Percentiles rank a stretch among this genome's conserved stretches.
phyloP scores from a whole-genome alignment of 2,329 filamentous ascomycete genomes.

The Ascochyta lentis region DNA sequence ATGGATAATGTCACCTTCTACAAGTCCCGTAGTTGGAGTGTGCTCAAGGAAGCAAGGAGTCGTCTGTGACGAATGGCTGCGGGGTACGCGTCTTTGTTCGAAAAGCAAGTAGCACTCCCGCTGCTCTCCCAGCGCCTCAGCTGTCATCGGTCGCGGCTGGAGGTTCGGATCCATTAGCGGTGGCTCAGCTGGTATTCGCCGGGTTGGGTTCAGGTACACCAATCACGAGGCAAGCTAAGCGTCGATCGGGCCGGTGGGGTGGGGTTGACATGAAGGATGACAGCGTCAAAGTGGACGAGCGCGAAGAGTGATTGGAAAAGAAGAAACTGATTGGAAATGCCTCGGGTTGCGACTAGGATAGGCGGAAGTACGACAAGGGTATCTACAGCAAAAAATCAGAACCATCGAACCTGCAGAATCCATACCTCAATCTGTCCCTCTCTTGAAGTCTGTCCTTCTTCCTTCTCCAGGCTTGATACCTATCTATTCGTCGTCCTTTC shows the following conservation, averaged over 20 bases:
- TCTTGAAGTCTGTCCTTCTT: neutral
- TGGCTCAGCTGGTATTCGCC: slow-evolving; percentile 8
- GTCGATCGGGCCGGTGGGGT: slow-evolving; percentile 11
- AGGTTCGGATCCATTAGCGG: slow-evolving; percentile 1
- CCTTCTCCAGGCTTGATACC: neutral
- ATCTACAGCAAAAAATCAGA: slow-evolving; percentile 12
- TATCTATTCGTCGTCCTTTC: slow-evolving; percentile 2
- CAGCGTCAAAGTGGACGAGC: neutral
- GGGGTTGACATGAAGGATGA: slow-evolving; percentile 9
- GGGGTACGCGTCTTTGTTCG: slow-evolving; percentile 15
- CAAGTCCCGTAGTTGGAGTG: neutral
- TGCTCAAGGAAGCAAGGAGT: neutral
- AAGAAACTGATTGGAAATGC: neutral
- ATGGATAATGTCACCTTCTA: neutral
- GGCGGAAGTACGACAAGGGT: slow-evolving; percentile 3
- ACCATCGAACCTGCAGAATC: neutral
- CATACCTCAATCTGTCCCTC: neutral
- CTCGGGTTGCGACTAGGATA: neutral
- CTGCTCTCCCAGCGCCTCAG: slow-evolving; percentile 9
- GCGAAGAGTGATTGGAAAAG: neutral
- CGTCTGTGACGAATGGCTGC: slow-evolving; percentile 5
- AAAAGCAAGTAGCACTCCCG: slow-evolving; percentile 1
- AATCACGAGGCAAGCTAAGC: neutral
- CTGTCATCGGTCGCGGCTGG: slow-evolving; percentile 13
- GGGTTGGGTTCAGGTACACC: slow-evolving; percentile 8